Percentiles rank a stretch among this genome's conserved stretches.
Conservation (phyloP, 139 green algal genomes). For the Coelastrella sp. region DNA sequence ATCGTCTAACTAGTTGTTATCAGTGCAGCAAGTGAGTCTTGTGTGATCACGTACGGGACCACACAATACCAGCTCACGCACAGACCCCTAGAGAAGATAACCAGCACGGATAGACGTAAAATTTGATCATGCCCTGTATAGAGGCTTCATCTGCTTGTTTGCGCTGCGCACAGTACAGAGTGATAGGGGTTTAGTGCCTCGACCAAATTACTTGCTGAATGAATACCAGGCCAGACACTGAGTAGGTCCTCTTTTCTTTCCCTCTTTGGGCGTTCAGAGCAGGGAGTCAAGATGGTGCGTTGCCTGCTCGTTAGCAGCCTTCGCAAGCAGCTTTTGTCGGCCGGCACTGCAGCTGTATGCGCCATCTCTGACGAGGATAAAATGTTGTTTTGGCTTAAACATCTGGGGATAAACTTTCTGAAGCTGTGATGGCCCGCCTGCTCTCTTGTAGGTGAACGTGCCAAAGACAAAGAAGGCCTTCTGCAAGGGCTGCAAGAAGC, state of each 20-base stretch:
- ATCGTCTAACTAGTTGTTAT: too few relatives aligned
- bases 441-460: constrained; percentile 94
- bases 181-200: neutral
- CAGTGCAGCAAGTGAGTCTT: neutral
- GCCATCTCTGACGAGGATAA: neutral
- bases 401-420: neutral
- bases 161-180: neutral
- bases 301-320: neutral
- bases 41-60: too few relatives aligned
- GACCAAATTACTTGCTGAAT: neutral
- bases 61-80: neutral
- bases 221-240: neutral
- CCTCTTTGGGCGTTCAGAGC: neutral
- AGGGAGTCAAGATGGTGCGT: constrained; percentile 17
- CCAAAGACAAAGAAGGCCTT: constrained; percentile 99
- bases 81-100: neutral
- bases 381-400: too few relatives aligned
- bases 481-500: constrained; percentile 98
- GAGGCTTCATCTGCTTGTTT: neutral
- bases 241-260: neutral
- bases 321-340: neutral
- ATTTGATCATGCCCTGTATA: neutral
- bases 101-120: neutral
- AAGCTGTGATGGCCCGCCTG: neutral
- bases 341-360: neutral